Evolutionary conservation across 345 rosid species (phyloP).

Genomic region (Acer campestre): DNA sequence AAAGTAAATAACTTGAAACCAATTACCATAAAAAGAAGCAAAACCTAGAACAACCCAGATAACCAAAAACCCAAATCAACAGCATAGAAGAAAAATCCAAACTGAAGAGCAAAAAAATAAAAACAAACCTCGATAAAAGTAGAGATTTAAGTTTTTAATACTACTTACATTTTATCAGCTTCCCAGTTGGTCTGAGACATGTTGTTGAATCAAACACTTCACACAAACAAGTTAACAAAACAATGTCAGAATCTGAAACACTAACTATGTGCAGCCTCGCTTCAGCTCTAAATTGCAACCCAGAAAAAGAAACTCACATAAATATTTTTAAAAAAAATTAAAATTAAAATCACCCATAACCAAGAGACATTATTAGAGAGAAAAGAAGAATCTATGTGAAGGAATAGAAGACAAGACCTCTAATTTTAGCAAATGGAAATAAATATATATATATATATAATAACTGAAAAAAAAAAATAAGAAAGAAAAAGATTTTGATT

Average conservation of each 20-base stretch:
- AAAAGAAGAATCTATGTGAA: slow-evolving; percentile 41
- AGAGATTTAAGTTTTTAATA: not conserved
- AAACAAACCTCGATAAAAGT: no score
- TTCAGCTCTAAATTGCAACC: slow-evolving; percentile 33
- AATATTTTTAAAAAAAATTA: not conserved
- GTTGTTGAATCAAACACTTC: slow-evolving; percentile 27
- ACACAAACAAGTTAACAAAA: slow-evolving; percentile 34
- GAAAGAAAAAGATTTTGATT: slow-evolving; percentile 15
- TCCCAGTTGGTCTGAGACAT: slow-evolving; percentile 99
- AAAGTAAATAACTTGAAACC: slow-evolving; percentile 30
- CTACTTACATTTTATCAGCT: slow-evolving; percentile 97
- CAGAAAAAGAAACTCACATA: slow-evolving; percentile 17
- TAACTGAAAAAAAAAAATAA: not conserved
- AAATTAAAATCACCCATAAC: not conserved
- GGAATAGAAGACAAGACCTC: slow-evolving; percentile 33
- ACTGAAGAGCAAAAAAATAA: not conserved
- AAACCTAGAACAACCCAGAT: slow-evolving; percentile 29
- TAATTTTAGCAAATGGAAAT: slow-evolving; percentile 27
- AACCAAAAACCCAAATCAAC: slow-evolving; percentile 37
- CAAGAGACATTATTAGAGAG: not conserved
- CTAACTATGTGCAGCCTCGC: slow-evolving; percentile 27
- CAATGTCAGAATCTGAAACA: slow-evolving; percentile 46
- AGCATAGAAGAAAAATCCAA: not conserved
- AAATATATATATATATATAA: not conserved
- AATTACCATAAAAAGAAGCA: slow-evolving; percentile 15